Evolutionary conservation across 441 rosid species (phyloP).

Genomic region (Pelargonium cotyledonis): DNA sequence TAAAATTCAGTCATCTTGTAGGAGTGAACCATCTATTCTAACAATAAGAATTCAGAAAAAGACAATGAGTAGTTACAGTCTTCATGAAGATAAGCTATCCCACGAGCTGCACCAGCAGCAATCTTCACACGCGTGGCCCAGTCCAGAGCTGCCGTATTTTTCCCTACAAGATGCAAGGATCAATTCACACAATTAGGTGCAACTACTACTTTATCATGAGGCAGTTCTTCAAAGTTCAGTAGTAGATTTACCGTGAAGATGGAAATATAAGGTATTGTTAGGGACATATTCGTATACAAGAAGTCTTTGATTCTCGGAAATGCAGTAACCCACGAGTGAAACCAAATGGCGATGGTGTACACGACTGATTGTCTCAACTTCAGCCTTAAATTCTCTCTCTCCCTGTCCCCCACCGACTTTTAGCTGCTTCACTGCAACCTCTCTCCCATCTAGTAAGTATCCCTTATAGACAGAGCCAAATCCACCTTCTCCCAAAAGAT

Average conservation of each 20-base stretch:
- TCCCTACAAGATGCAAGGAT: constrained; percentile 35
- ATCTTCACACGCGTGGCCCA: constrained; percentile 75
- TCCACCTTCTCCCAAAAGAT: constrained; percentile 87
- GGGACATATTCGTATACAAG: constrained; percentile 81
- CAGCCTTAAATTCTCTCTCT: constrained; percentile 85
- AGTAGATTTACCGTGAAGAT: constrained; percentile 68
- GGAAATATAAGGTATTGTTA: constrained; percentile 75
- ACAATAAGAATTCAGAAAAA: too few species aligned
- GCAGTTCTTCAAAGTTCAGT: constrained; percentile 18
- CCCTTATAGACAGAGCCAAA: constrained; percentile 89
- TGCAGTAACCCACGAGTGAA: constrained; percentile 86
- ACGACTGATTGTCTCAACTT: constrained; percentile 84
- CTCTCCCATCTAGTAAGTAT: constrained; percentile 60
- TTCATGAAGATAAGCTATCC: constrained; percentile 92
- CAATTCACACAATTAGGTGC: constrained; percentile 2
- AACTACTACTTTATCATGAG: constrained; percentile 3
- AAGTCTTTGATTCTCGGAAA: constrained; percentile 54
- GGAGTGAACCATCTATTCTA: too few species aligned
- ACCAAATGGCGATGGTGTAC: constrained; percentile 91
- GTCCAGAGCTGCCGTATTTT: constrained; percentile 52
- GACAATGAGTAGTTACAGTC: constrained; percentile 62
- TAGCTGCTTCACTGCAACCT: constrained; percentile 78
- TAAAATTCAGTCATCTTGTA: too few species aligned
- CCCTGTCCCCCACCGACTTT: constrained; percentile 83
- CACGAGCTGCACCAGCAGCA: constrained; percentile 95